Conservation (phyloP, 805 yeast species). For the Komagataella mondaviorum region DNA sequence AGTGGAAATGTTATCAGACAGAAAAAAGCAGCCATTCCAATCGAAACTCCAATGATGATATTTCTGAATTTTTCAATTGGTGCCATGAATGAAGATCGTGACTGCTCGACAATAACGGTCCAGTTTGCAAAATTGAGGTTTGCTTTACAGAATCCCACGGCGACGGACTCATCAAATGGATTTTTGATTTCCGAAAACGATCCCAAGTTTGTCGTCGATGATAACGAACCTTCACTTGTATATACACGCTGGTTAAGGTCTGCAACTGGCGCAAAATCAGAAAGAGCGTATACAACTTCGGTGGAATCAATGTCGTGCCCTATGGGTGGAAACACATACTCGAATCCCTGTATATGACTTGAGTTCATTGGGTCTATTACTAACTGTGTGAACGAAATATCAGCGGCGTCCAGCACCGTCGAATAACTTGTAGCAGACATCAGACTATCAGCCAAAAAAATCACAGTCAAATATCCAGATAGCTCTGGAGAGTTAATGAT, state of each 20-base stretch:
- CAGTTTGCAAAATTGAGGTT: constrained; percentile 35
- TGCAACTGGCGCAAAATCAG: constrained; percentile 16
- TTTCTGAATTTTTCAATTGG: constrained; percentile 50
- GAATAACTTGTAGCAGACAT: constrained; percentile 25
- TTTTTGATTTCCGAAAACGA: constrained; percentile 22
- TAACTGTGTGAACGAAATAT: constrained; percentile 6
- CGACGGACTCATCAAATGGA: constrained; percentile 24
- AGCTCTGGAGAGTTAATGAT: constrained; percentile 41
- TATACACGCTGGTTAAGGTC: constrained; percentile 17
- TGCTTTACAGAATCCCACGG: constrained; percentile 43
- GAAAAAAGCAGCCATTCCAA: constrained; percentile 67
- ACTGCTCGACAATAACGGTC: constrained; percentile 67
- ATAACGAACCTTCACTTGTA: neutral
- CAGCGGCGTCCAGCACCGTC: constrained; percentile 22
- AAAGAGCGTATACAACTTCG: constrained; percentile 9
- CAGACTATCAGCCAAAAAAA: constrained; percentile 32
- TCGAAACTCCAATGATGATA: constrained; percentile 64
- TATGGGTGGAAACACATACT: constrained; percentile 27
- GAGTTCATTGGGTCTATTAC: constrained; percentile 13
- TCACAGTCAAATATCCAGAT: constrained; percentile 59
- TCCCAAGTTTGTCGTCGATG: constrained; percentile 21
- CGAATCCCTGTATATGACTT: constrained; percentile 19
- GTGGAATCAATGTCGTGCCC: constrained; percentile 14
- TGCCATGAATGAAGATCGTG: constrained; percentile 38
- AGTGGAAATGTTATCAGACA: constrained; percentile 68